phyloP scores from a whole-genome alignment of 306 rosid species.

The Fagus sylvatica region DNA sequence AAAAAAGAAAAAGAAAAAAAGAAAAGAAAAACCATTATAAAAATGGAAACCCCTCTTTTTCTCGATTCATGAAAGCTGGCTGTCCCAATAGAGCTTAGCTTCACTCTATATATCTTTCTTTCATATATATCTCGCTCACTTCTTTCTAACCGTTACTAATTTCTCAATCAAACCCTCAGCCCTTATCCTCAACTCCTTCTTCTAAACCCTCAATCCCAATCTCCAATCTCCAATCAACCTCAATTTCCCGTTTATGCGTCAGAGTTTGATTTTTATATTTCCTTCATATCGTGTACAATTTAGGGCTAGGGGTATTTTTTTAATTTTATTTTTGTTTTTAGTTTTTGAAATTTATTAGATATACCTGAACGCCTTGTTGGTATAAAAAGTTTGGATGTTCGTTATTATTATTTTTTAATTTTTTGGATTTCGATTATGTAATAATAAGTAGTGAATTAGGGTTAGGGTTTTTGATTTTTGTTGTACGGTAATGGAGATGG shows the following conservation, averaged over 20 bases:
- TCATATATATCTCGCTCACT: not conserved
- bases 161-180: not conserved
- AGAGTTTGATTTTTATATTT: conserved; percentile 33
- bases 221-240: not conserved
- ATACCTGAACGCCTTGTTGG: not conserved
- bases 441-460: conserved; percentile 26
- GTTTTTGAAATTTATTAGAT: not conserved
- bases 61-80: not conserved
- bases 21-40: not conserved
- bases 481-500: conserved; percentile 61
- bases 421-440: not conserved
- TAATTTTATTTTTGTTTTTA: not conserved
- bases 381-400: not conserved
- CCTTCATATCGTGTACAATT: conserved; percentile 22
- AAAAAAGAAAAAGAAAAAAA: not conserved
- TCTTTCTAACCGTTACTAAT: not conserved
- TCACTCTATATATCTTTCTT: not conserved
- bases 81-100: conserved; percentile 14
- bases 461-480: conserved; percentile 48
- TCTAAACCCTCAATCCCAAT: not conserved
- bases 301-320: not conserved
- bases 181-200: too few relatives aligned
- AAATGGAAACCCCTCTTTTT: not conserved
- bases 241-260: conserved; percentile 5
- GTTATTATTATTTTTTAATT: not conserved